Evolutionary conservation across 345 rosid species (phyloP).

Genomic region (Populus tremula): DNA sequence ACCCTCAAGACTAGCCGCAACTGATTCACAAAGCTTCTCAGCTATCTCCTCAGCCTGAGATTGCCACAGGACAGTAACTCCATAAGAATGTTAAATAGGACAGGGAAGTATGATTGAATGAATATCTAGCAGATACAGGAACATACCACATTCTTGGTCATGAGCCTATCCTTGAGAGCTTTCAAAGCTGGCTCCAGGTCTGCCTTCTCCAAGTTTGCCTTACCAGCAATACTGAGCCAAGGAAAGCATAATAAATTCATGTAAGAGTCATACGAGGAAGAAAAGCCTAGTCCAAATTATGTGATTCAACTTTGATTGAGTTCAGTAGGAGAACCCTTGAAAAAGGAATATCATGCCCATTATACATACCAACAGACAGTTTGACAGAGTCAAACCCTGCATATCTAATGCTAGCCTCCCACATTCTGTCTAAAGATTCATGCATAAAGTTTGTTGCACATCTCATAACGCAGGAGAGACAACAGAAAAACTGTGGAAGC

Average conservation of each 20-base stretch:
- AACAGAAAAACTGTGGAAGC: not conserved
- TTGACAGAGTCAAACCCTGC: not conserved
- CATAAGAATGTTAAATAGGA: slow-evolving; percentile 2
- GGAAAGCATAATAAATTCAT: slow-evolving; percentile 7
- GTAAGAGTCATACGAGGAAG: not conserved
- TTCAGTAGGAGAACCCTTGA: not conserved
- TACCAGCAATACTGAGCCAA: slow-evolving; percentile 83
- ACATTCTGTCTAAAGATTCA: not conserved
- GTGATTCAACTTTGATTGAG: not conserved
- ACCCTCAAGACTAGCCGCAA: slow-evolving; percentile 92
- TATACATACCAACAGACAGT: not conserved
- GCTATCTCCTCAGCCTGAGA: slow-evolving; percentile 97
- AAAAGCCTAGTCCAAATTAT: not conserved
- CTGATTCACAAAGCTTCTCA: slow-evolving; percentile 97
- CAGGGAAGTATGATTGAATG: not conserved
- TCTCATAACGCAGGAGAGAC: not conserved
- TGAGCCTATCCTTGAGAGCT: slow-evolving; percentile 94
- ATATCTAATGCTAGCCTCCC: not conserved
- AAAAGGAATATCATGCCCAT: not conserved
- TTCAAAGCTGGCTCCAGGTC: slow-evolving; percentile 92
- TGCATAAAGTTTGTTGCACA: not conserved
- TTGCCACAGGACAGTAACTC: slow-evolving; percentile 5
- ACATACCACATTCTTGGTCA: slow-evolving; percentile 99
- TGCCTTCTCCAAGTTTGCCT: slow-evolving; percentile 87
- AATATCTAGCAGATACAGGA: not conserved